These are phyloP conservation scores for Claviceps pazoutovae DNA, from an alignment of 2,329 filamentous ascomycete species.

Conservation along the genomic window DNA sequence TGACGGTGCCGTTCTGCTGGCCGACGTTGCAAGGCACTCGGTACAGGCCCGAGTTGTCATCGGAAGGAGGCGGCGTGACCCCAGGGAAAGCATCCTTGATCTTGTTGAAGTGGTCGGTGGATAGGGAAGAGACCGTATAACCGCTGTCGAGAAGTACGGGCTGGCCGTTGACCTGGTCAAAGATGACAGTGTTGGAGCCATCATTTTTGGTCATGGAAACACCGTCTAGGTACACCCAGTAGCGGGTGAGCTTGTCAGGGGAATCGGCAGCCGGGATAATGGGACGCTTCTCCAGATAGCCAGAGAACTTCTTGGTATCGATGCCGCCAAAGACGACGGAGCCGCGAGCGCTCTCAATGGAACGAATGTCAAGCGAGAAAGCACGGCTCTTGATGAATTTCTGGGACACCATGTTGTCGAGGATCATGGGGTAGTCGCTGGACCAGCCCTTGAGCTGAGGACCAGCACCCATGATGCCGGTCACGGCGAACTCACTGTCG, in stretches of 20 bases:
- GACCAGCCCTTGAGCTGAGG: constrained; percentile 21
- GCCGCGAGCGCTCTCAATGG: constrained; percentile 16
- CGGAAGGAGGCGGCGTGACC: constrained; percentile 4
- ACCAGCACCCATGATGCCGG: constrained; percentile 22
- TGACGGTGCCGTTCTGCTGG: constrained; percentile 25
- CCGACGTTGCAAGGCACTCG: constrained; percentile 30
- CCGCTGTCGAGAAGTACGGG: constrained; percentile 51
- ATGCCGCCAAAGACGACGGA: constrained; percentile 40
- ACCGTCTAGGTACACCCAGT: constrained; percentile 28
- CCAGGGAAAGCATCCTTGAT: constrained; percentile 28
- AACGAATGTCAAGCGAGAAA: constrained; percentile 22
- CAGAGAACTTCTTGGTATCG: constrained; percentile 40
- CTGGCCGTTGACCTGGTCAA: constrained; percentile 23
- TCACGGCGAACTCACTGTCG: constrained; percentile 14
- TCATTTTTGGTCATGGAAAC: constrained; percentile 20
- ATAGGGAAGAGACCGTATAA: constrained; percentile 53
- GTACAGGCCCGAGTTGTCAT: constrained; percentile 25
- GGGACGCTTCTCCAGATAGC: constrained; percentile 38
- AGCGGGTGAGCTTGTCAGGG: constrained; percentile 22
- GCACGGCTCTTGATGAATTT: constrained; percentile 24
- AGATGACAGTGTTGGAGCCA: constrained; percentile 28
- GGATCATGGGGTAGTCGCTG: constrained; percentile 19
- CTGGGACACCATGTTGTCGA: constrained; percentile 21
- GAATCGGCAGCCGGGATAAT: constrained; percentile 31
- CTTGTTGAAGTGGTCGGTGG: constrained; percentile 35